Percentiles rank a stretch among this genome's conserved stretches.
Conservation (phyloP, 805 yeast species). For the Wickerhamomyces ciferrii region DNA sequence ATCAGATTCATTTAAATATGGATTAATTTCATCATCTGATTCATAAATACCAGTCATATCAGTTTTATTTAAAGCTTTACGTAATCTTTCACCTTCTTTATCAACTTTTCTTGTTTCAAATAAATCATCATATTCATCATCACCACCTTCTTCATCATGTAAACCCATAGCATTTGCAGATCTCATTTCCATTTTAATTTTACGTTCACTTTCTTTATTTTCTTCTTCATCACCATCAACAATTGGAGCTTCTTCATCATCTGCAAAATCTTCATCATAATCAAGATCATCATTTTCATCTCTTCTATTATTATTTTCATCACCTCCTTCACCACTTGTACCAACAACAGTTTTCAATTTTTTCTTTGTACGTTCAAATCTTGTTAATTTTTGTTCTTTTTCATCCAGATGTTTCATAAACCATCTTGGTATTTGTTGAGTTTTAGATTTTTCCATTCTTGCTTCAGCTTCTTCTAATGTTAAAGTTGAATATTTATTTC, state of each 20-base stretch:
- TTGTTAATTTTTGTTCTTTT: conserved; percentile 45
- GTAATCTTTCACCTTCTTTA: conserved; percentile 83
- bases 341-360: conserved; percentile 45
- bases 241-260: conserved; percentile 98
- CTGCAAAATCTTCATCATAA: conserved; percentile 95
- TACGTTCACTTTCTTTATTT: conserved; percentile 79
- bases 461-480: conserved; percentile 96
- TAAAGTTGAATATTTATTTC: conserved; percentile 89
- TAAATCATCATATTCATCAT: conserved; percentile 66
- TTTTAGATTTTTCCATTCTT: conserved; percentile 74
- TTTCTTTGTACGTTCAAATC: conserved; percentile 42
- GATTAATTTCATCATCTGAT: conserved; percentile 82
- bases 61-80: conserved; percentile 76
- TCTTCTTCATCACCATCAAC: conserved; percentile 96
- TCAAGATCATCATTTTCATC: conserved; percentile 91
- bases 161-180: conserved; percentile 68
- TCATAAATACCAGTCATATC: conserved; percentile 74
- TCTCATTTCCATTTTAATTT: conserved; percentile 80
- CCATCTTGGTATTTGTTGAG: conserved; percentile 93
- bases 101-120: conserved; percentile 77
- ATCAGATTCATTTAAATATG: conserved; percentile 72
- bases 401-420: conserved; percentile 84
- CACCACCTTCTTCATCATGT: conserved; percentile 52
- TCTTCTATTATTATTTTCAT: conserved; percentile 33
- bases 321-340: conserved; percentile 28